Base-by-base conservation (phyloP, 2,329 filamentous ascomycete species). In the Aspergillus fructus region DNA sequence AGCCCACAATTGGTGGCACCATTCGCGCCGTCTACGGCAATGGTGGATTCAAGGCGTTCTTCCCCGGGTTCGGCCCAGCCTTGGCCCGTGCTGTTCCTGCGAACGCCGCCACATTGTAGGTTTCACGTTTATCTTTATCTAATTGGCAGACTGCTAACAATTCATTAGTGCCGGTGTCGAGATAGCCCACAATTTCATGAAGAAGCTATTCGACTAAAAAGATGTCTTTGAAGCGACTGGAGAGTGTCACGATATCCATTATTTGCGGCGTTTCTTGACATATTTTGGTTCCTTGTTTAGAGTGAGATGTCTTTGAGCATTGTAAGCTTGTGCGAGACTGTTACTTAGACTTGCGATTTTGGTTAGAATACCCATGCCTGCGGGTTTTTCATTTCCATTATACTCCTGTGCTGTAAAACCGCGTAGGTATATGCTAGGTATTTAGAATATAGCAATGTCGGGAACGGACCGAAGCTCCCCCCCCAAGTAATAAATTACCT, bases 11-110 rank as follows among this genome's bases (percentile, higher is more conserved):
- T 51, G 84, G 87, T 15, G 87, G 89, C 7, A 91, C 94, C 33
- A 85, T 99, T 51, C 83, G 85, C 63, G 86, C 91, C 54, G 81
- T 99, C n/a, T 96, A 96, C 71, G 86, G 81, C 37, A 87, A 81
- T 68, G 93, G 93, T 33, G 94, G 94, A 4, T 74, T 90, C 70
- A 92, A 88, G 78, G 93, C 94, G 2, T 99, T 99, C 81, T 99
- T 99, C 85, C 94, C 94, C 5, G 94, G 94, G 23, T 92, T 99
- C 66, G 93, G 91, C 0, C 94, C 94, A 2, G 94, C 94, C 3
- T 83, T 99, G 72, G 89, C 92, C 11, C 87, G 94, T 76, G 94
- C 94, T 4, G 92, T 97, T 43, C 94, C 94, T 6, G 94, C 94
- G 9, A 99, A 99, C 72, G 94, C 94, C 2, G 94, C 94, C 33